These are phyloP conservation scores for Wickerhamiella australiensis DNA, from an alignment of 805 yeast species.

Conservation along the genomic window DNA sequence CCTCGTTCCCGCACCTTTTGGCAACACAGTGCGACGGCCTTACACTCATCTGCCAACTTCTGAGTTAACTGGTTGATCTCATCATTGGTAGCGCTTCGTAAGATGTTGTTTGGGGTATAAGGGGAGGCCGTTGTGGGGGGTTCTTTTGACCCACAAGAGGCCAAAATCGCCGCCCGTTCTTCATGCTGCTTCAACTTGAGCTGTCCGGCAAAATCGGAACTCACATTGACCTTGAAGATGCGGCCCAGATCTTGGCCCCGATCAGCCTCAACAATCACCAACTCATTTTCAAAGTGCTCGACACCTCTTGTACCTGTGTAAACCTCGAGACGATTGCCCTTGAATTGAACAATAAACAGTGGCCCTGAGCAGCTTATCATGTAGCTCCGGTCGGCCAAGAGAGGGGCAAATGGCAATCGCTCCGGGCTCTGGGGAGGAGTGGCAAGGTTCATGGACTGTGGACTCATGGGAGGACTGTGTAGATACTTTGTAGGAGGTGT, in stretches of 20 bases:
- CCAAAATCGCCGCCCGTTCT: constrained; percentile 58
- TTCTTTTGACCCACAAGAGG: constrained; percentile 26
- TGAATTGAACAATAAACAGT: constrained; percentile 59
- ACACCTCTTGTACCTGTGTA: constrained; percentile 44
- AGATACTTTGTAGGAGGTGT: background rate
- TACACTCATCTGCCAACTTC: constrained; percentile 57
- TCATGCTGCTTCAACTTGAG: constrained; percentile 54
- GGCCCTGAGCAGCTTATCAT: constrained; percentile 21
- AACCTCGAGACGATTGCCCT: constrained; percentile 68
- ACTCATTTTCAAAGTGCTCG: constrained; percentile 39
- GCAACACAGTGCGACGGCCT: constrained; percentile 53
- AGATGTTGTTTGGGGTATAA: constrained; percentile 37
- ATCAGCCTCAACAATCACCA: constrained; percentile 76
- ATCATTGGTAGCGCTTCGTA: constrained; percentile 47
- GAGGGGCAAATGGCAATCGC: background rate
- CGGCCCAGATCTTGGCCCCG: constrained; percentile 68
- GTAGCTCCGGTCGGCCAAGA: constrained; percentile 6
- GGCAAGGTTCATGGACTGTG: background rate
- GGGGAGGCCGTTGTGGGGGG: constrained; percentile 50
- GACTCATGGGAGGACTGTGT: constrained; percentile 11
- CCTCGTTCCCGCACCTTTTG: constrained; percentile 39
- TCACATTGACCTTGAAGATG: constrained; percentile 44
- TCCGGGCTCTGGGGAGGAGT: background rate
- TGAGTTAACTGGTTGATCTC: constrained; percentile 48
- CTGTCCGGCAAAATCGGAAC: constrained; percentile 54